Percentiles rank a stretch among this genome's conserved stretches.
These are phyloP conservation scores for Multifurca ochricompacta DNA, from an alignment of 768 basidiomycete species.

Conservation along the genomic window DNA sequence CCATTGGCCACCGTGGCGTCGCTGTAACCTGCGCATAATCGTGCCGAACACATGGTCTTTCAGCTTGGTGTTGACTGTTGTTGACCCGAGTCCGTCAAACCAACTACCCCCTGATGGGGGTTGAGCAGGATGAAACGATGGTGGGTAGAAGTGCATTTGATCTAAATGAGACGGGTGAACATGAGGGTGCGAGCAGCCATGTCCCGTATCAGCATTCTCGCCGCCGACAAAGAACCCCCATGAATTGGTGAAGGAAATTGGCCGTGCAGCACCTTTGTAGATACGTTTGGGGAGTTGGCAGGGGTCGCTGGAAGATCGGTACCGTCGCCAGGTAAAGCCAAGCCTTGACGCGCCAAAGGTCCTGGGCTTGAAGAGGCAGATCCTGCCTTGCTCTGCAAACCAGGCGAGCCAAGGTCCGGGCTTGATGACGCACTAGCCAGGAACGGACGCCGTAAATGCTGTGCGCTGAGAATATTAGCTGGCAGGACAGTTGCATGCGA, in stretches of 20 bases:
- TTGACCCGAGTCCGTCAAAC: conserved; percentile 89
- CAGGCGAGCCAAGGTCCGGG: conserved; percentile 48
- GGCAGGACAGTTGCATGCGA: conserved; percentile 34
- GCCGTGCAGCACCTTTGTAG: conserved; percentile 3
- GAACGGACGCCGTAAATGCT: conserved; percentile 36
- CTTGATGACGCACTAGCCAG: conserved; percentile 56
- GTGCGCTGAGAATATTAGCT: conserved; percentile 27
- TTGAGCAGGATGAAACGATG: background rate
- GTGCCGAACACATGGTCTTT: conserved; percentile 95
- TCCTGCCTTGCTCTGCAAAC: conserved; percentile 11
- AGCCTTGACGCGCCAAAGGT: conserved; percentile 34
- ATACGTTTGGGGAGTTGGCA: conserved; percentile 37
- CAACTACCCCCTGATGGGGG: conserved; percentile 32
- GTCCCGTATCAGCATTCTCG: conserved; percentile 27
- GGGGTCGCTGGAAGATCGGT: conserved; percentile 40
- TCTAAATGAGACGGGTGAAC: conserved; percentile 34
- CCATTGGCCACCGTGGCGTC: conserved; percentile 33
- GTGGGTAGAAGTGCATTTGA: conserved; percentile 11
- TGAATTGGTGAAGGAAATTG: conserved; percentile 4
- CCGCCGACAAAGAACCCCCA: conserved; percentile 9
- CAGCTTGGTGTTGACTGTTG: conserved; percentile 86
- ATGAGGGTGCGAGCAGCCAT: conserved; percentile 24
- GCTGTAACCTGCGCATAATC: conserved; percentile 66
- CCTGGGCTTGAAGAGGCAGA: conserved; percentile 29
- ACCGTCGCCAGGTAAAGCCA: conserved; percentile 32